Evolutionary conservation across 495 filamentous ascomycete genomes (phyloP), one percentile per base, ranked within the genome.

Genomic region (Symbiotaphrina buchneri): DNA sequence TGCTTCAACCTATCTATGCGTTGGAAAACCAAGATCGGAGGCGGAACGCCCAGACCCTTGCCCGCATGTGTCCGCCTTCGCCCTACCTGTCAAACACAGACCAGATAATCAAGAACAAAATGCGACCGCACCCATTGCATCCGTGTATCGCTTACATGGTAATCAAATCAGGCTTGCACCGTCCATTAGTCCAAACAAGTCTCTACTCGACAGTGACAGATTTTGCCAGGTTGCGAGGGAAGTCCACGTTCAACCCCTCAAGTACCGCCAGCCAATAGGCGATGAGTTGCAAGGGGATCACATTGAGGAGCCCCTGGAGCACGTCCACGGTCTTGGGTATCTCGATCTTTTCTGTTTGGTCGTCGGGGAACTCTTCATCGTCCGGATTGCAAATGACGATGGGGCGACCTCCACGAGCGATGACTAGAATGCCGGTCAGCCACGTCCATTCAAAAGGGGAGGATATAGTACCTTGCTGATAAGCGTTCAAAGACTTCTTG

Each of bases 181-280:
- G n/a, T n/a, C n/a, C n/a, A n/a, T n/a, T n/a, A 25, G 22, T 13
- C 21, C 3, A 31, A 18, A 31, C 5, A 14, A 6, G 23, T 58
- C 59, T n/a, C n/a, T 80, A 97, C 65, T 97, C 87, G 33, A 97
- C 87, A 26, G 87, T 97, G 32, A 97, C 87, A 35, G 84, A 93
- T 71, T 97, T 97, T 47, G 87, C 87, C 48, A 97, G 56, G 57
- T 97, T 97, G 40, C 87, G 71, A 21, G 87, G 90, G 65, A 94
- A 93, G 48, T 94, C 85, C 32, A 94, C 85, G 46, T 95, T 94
- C 35, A 94, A 61, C 25, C 87, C 87, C 58, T 92, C 87, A 40
- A 68, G 74, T 33, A 97, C 85, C 26, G 87, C 87, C 34, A 97
- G 69, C 90, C 90, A 95, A 61, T 97, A 97, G 16, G 87, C 76